Base-by-base conservation (phyloP, 2,329 filamentous ascomycete genomes). In the Fusarium sp. region DNA sequence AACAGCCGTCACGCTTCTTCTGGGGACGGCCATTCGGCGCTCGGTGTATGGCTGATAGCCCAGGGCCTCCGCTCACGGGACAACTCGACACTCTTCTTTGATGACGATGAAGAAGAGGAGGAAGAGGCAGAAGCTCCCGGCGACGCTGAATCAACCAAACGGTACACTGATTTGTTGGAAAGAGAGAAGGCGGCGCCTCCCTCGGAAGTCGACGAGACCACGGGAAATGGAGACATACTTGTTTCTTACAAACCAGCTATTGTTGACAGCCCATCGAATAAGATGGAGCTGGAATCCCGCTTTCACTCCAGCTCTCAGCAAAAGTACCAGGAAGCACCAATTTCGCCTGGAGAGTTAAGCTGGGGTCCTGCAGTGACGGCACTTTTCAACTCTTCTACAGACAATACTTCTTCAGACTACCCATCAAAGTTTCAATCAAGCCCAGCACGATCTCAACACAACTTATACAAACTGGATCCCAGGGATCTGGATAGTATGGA, bases 1-100 rank as follows among this genome's bases (percentile, higher is more conserved):
- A 73, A 72, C 26, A 76, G 73, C 43, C 73, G 72, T 3, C 73
- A 72, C 31, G 73, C 70, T 34, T 77, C 78, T 8, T 76, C 77
- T 34, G 72, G 67, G 57, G 79, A 80, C 38, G 75, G 75, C 14
- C 76, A 78, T 45, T 79, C 79, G n/a, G 71, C 75, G 9, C 72
- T 81, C 50, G 74, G 76, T 7, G 72, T 80, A 22, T 81, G 79
- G 79, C 75, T 81, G n/a, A 77, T 77, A 34, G 73, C 78, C 9
- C 79, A 81, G 57, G 69, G 73, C 9, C 61, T 80, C 21, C 69
- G 71, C 42, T 74, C 76, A 5, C 65, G 73, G 56, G 74, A 76
- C 33, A 74, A 69, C 49, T 76, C 76, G 7, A 57, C 57, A 1
- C 7, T 70, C 36, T 64, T 46, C 7, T 31, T 62, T 14, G 69